Evolutionary conservation across 768 basidiomycete species (phyloP), one percentile per base, ranked within the genome.

Genomic region (Termitomyces bulborhizus): DNA sequence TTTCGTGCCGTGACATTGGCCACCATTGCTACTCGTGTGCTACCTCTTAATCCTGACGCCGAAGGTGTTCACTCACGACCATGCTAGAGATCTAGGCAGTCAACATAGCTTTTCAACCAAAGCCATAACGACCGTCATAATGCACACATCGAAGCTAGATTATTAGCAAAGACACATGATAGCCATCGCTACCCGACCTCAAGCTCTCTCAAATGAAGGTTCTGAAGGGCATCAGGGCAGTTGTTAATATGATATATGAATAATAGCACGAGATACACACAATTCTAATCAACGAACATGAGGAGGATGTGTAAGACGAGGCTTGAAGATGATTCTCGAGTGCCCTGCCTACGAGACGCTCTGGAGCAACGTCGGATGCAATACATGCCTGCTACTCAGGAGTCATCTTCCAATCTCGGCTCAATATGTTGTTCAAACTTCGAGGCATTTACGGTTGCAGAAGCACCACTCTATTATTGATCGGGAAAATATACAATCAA

Each of bases 391-490:
- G 16, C 54, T 54, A 67, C 41, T 52, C 15, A 51, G 41, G 51
- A 46, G 49, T 71, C 69, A 29, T 64, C 68, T 24, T 69, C 69
- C 29, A 60, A 46, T 51, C 68, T 64, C 6, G 68, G 63, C 53
- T 70, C 70, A 40, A 64, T 63, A 43, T 66, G 70, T 16, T 67
- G 65, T 46, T 71, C 71, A 37, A 58, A 13, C 55, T 63, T 61
- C 9, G 62, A 12, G 27, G 55, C 47, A 1, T 62, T 47, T 34
- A 59, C 62, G 47, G 61, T 58, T 16, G 58, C 60, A 18, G 63
- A 65, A 31, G 65, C 57, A 7, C 65, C 66, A 27, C 54, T 64
- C 66, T 66, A 48, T 41, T 26, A 48, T 45, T 26, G 26, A 43
- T 48, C 21, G 36, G 21, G 21, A 21, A 47, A 27, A 15, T 3